Conservation (phyloP, 306 rosid species). For the Arachis hypogaea region DNA sequence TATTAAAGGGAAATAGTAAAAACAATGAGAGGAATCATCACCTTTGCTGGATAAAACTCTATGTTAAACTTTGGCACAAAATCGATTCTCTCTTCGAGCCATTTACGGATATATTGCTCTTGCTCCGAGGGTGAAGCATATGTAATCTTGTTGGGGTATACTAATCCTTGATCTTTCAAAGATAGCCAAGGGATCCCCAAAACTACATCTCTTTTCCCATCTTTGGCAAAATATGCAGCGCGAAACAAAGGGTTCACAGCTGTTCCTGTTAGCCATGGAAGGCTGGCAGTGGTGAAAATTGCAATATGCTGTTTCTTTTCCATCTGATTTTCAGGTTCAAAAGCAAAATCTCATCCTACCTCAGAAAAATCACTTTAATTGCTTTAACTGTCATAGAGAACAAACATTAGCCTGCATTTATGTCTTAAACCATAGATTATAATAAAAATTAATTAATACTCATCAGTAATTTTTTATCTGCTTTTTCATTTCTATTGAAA, state of each 20-base stretch:
- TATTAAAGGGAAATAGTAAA: constrained; percentile 28
- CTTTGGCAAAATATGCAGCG: constrained; percentile 78
- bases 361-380: constrained; percentile 22
- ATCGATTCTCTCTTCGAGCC: constrained; percentile 85
- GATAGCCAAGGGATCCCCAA: constrained; percentile 94
- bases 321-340: constrained; percentile 54
- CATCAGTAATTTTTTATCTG: background rate
- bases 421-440: background rate
- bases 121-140: constrained; percentile 72
- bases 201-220: constrained; percentile 67
- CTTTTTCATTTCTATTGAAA: background rate
- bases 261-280: constrained; percentile 99
- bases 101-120: constrained; percentile 68
- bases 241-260: constrained; percentile 96
- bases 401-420: constrained; percentile 6
- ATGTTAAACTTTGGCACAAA: constrained; percentile 60
- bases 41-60: constrained; percentile 84
- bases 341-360: constrained; percentile 25
- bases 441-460: no score
- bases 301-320: constrained; percentile 74
- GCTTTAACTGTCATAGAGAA: constrained; percentile 29
- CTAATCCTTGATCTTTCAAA: constrained; percentile 67
- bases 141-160: constrained; percentile 76
- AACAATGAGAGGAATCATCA: constrained; percentile 35
- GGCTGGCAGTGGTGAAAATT: constrained; percentile 95